Evolutionary conservation across 805 yeast species (phyloP).

Genomic region (Yarrowia keelungensis): DNA sequence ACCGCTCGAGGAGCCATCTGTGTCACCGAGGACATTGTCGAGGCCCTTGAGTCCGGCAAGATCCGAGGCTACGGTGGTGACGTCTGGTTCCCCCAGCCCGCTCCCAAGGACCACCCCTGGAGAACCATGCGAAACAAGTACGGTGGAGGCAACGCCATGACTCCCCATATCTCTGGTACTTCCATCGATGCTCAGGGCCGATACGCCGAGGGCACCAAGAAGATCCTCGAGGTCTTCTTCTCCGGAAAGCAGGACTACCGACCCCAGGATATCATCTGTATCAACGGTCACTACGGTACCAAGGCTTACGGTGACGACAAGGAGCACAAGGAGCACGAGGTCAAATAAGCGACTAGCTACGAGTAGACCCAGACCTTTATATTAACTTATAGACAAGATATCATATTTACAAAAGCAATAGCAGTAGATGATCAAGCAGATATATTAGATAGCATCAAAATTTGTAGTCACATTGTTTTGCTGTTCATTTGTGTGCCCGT

Average conservation of each 20-base stretch:
- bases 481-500: no score
- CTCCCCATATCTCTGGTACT: slow-evolving; percentile 14
- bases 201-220: slow-evolving; percentile 22
- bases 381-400: neutral
- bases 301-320: slow-evolving; percentile 11
- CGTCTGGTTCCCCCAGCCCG: slow-evolving; percentile 18
- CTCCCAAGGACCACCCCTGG: slow-evolving; percentile 18
- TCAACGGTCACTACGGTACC: slow-evolving; percentile 20
- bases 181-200: slow-evolving; percentile 11
- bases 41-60: slow-evolving; percentile 7
- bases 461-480: no score
- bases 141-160: slow-evolving; percentile 18
- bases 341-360: neutral
- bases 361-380: neutral
- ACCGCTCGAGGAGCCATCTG: slow-evolving; percentile 21
- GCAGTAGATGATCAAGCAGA: no score
- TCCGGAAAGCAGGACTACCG: slow-evolving; percentile 22
- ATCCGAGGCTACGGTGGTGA: slow-evolving; percentile 18
- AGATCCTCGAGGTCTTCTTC: slow-evolving; percentile 19
- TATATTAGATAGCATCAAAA: neutral
- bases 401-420: no score
- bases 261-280: slow-evolving; percentile 22
- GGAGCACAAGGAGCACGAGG: slow-evolving; percentile 17
- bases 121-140: slow-evolving; percentile 20
- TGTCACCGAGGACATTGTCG: slow-evolving; percentile 10